phyloP scores from a whole-genome alignment of 768 basidiomycete genomes.

The Calocybe gangraenosa region DNA sequence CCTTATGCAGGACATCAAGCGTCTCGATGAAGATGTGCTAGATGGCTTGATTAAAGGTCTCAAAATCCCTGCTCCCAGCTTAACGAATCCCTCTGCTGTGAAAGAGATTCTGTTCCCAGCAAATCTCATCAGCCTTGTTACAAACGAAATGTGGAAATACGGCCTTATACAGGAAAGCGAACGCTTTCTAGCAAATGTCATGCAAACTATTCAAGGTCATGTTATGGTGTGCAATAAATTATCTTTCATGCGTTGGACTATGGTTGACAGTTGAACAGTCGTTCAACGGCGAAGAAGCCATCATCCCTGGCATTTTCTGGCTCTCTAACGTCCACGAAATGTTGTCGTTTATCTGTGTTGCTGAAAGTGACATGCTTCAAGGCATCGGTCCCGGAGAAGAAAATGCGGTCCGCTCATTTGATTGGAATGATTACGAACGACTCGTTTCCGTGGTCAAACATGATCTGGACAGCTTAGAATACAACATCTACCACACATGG shows the following conservation, averaged over 20 bases:
- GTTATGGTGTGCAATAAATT: constrained; percentile 77
- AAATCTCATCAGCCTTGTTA: constrained; percentile 93
- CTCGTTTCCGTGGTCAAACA: constrained; percentile 98
- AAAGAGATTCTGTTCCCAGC: constrained; percentile 99
- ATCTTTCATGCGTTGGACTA: constrained; percentile 11
- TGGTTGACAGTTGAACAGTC: constrained; percentile 43
- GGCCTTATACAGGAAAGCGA: constrained; percentile 96
- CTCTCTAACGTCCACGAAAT: constrained; percentile 99
- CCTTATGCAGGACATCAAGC: constrained; percentile 86
- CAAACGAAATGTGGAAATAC: constrained; percentile 99
- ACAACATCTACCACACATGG: constrained; percentile 99
- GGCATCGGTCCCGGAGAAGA: constrained; percentile 97
- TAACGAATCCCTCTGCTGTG: constrained; percentile 87
- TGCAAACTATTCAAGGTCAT: constrained; percentile 96
- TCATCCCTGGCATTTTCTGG: constrained; percentile 98
- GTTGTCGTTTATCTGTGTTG: constrained; percentile 97
- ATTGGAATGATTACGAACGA: constrained; percentile 96
- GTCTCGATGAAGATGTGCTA: constrained; percentile 90
- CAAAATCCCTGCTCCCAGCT: constrained; percentile 88
- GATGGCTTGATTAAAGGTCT: constrained; percentile 85
- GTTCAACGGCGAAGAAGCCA: constrained; percentile 90
- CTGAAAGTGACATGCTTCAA: constrained; percentile 98
- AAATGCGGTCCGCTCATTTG: constrained; percentile 85
- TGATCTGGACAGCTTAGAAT: constrained; percentile 96
- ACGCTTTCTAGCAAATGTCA: constrained; percentile 95